These are phyloP conservation scores for Suhomyces emberorum DNA, from an alignment of 805 yeast species.

Conservation along the genomic window DNA sequence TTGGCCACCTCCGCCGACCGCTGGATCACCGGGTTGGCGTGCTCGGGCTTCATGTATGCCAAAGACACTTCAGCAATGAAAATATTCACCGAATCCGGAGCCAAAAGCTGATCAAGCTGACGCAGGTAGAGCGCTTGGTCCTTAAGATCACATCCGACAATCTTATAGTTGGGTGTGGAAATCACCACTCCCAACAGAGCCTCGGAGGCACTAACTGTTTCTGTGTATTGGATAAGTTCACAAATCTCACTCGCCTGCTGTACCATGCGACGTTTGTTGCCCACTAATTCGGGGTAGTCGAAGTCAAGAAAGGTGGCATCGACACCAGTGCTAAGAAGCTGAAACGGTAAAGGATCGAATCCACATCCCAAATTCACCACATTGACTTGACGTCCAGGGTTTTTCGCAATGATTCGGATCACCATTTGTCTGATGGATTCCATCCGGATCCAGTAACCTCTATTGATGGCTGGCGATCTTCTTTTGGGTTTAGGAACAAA, in stretches of 20 bases:
- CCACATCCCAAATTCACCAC: constrained; percentile 80
- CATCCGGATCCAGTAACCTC: constrained; percentile 83
- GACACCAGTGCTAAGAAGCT: constrained; percentile 21
- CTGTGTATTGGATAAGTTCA: constrained; percentile 29
- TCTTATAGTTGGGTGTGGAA: constrained; percentile 45
- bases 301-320: constrained; percentile 53
- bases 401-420: constrained; percentile 38
- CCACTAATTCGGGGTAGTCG: constrained; percentile 70
- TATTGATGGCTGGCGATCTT: constrained; percentile 74
- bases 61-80: constrained; percentile 81
- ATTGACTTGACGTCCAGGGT: constrained; percentile 24
- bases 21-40: constrained; percentile 60
- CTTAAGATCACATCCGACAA: constrained; percentile 68
- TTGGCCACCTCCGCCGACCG: constrained; percentile 45
- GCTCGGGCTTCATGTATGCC: constrained; percentile 69
- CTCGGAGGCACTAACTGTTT: constrained; percentile 3
- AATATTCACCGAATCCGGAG: constrained; percentile 41
- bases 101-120: constrained; percentile 24
- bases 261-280: constrained; percentile 54
- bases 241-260: constrained; percentile 44
- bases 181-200: constrained; percentile 26
- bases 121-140: constrained; percentile 36
- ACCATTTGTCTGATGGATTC: constrained; percentile 59
- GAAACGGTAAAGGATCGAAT: constrained; percentile 46
- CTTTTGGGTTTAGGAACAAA: constrained; percentile 66